Conservation (phyloP, 1,139 yeast species). For the Wickerhamiella pararugosa region DNA sequence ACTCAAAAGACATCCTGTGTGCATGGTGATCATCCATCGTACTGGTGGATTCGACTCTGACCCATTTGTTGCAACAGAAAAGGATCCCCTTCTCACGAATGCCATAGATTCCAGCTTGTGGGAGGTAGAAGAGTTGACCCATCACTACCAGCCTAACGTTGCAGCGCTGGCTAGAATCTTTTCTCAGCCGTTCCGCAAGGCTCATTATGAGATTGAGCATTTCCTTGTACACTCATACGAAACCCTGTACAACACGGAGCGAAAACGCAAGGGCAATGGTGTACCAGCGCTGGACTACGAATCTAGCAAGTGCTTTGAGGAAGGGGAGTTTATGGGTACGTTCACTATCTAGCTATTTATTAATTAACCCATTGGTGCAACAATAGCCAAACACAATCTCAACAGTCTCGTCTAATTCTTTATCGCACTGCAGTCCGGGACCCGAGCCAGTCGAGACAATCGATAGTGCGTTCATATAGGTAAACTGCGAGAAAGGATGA, state of each 20-base stretch:
- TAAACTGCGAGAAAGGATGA: slow-evolving; percentile 15
- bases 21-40: slow-evolving; percentile 78
- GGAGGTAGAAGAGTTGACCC: slow-evolving; percentile 71
- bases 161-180: slow-evolving; percentile 82
- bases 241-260: slow-evolving; percentile 61
- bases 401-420: too few species aligned
- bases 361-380: too few species aligned
- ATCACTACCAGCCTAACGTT: slow-evolving; percentile 93
- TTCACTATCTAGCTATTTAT: neutral
- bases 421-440: too few species aligned
- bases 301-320: slow-evolving; percentile 12
- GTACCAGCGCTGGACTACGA: slow-evolving; percentile 75
- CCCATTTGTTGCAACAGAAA: slow-evolving; percentile 48
- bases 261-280: slow-evolving; percentile 48
- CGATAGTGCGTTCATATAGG: slow-evolving; percentile 11
- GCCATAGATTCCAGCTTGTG: slow-evolving; percentile 82
- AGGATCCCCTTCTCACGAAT: slow-evolving; percentile 60
- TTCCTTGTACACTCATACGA: slow-evolving; percentile 83
- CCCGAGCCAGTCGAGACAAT: too few species aligned
- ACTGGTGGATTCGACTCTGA: slow-evolving; percentile 34
- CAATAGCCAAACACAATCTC: too few species aligned
- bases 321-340: slow-evolving; percentile 1
- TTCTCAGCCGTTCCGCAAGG: slow-evolving; percentile 79
- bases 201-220: slow-evolving; percentile 79
- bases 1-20: slow-evolving; percentile 79